phyloP scores from a whole-genome alignment of 2,329 filamentous ascomycete genomes.

The Nigrospora sphaerica region DNA sequence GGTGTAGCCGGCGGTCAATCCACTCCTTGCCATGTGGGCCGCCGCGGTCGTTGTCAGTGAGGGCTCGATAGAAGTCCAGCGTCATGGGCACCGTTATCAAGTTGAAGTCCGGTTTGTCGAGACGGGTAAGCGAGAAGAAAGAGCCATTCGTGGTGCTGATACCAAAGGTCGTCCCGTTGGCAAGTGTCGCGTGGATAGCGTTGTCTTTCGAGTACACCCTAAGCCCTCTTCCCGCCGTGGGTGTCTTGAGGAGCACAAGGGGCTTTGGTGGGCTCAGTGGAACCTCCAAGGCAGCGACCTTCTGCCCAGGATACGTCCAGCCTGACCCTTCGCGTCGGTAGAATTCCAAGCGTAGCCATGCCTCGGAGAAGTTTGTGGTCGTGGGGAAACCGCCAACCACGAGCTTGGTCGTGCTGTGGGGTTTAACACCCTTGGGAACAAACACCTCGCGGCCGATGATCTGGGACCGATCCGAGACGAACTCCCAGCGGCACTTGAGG shows the following conservation, averaged over 20 bases:
- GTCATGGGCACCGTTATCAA: constrained; percentile 35
- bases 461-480: constrained; percentile 31
- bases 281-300: constrained; percentile 43
- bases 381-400: constrained; percentile 22
- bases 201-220: constrained; percentile 16
- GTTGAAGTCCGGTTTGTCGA: constrained; percentile 20
- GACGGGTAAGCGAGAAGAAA: constrained; percentile 33
- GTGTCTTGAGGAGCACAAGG: constrained; percentile 18
- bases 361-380: constrained; percentile 21
- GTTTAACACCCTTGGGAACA: constrained; percentile 36
- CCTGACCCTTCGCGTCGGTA: constrained; percentile 29
- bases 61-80: constrained; percentile 56
- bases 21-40: constrained; percentile 50
- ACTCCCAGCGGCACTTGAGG: constrained; percentile 34
- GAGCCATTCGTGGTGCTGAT: constrained; percentile 35
- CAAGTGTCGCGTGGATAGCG: constrained; percentile 26
- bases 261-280: constrained; percentile 26
- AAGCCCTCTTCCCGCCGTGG: constrained; percentile 7
- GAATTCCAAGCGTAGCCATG: constrained; percentile 43
- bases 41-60: constrained; percentile 59
- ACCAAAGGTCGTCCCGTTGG: constrained; percentile 30
- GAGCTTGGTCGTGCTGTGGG: constrained; percentile 30
- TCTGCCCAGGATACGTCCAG: constrained; percentile 46
- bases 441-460: constrained; percentile 25
- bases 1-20: constrained; percentile 38